phyloP scores from a whole-genome alignment of 1,284 basidiomycete species.

The Rhizoctonia solani region DNA sequence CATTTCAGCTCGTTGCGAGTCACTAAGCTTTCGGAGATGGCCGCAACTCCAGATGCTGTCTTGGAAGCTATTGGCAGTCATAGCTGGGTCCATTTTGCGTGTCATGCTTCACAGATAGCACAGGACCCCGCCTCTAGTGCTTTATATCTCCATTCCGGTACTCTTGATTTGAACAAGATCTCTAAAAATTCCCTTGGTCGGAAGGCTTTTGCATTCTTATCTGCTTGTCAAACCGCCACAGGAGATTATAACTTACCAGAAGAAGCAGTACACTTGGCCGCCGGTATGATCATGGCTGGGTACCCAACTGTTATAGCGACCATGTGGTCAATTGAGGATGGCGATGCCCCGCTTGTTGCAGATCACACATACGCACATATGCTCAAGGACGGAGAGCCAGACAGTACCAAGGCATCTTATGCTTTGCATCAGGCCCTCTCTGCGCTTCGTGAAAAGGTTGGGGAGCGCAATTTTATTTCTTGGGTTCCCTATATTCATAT shows the following conservation, averaged over 20 bases:
- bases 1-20: not conserved
- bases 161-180: not conserved
- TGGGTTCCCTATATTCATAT: constrained; percentile 17
- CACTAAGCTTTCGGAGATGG: not conserved
- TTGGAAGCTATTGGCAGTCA: not conserved
- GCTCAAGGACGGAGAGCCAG: not conserved
- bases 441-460: not conserved
- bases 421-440: not conserved
- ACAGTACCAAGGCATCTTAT: not conserved
- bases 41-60: not conserved
- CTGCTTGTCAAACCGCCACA: not conserved
- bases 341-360: not conserved
- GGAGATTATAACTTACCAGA: constrained; percentile 22
- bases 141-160: constrained; percentile 3
- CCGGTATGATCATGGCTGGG: constrained; percentile 36
- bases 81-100: constrained; percentile 16
- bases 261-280: constrained; percentile 32
- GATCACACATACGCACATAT: not conserved
- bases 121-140: not conserved
- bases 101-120: not conserved
- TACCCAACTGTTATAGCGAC: constrained; percentile 12
- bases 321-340: constrained; percentile 5
- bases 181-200: not conserved
- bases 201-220: not conserved
- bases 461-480: not conserved